Base-by-base conservation (phyloP, 495 filamentous ascomycete species). In the Aspergillus sparsus region DNA sequence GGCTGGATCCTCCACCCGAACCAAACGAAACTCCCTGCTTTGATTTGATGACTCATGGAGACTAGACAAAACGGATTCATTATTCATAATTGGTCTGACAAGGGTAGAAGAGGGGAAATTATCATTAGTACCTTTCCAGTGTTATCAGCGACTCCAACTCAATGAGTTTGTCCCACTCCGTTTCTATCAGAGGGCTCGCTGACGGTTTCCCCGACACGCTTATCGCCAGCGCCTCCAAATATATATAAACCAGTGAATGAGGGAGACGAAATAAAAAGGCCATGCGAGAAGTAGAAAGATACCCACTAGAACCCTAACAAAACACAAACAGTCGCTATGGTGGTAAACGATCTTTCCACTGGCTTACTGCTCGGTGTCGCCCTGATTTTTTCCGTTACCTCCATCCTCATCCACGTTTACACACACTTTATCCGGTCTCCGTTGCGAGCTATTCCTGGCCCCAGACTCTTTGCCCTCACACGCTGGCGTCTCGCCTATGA, bases 401-500 rank as follows among this genome's bases (percentile, higher is more conserved):
- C 9, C 9, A 12, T 41, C 15, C 16, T 55, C 7, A 27, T 18
- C 12, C 27, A 49, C 11, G 16, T 57, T n/a, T 47, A 34, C 42
- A 57, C 18, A 6, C 21, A 34, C 34, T 37, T 45, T 6, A 33
- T 59, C 34, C 18, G 10, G 0, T 52, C 47, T n/a, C 59, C 59
- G 0, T 37, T 61, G 6, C 9, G 10, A 9, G 2, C 1, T 0
- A 60, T 74, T 4, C 72, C 72, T 7, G 72, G 72, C 5, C 69
- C 72, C 6, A 68, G 61, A 35, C 32, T 39, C 11, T 75, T 71
- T 39, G 62, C 67, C 6, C 31, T 65, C 35, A 68, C 74, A 2
- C 65, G 60, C 12, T 67, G 53, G 61, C 51, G 65, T 33, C 63
- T 76, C 2, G 65, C 65, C 2, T 59, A 57, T 34, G 71, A 72